A percentile compares a stretch with the other conserved stretches of the same genome.
These are phyloP conservation scores for Glycyrrhiza uralensis DNA, from an alignment of 306 rosid genomes.

Conservation along the genomic window DNA sequence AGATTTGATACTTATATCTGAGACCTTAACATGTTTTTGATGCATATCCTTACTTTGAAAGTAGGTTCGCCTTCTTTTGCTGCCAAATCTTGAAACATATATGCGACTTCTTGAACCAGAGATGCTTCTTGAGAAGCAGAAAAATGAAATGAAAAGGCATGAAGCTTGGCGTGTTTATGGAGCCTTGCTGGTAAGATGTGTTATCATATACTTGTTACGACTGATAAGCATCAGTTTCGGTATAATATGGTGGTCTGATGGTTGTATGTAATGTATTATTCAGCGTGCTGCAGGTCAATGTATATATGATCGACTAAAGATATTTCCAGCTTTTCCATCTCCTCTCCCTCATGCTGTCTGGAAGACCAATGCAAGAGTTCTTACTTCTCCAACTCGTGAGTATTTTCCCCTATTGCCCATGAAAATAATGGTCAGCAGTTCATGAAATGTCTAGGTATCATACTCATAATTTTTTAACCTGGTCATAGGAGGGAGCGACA, in stretches of 20 bases:
- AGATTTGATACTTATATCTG: not conserved
- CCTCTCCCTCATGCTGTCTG: conserved; percentile 34
- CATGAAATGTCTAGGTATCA: not conserved
- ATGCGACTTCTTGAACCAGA: conserved; percentile 80
- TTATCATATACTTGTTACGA: not conserved
- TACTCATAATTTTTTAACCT: not conserved
- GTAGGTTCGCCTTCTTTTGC: conserved; percentile 70
- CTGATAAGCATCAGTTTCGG: not conserved
- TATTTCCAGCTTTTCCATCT: conserved; percentile 43
- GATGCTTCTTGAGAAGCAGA: conserved; percentile 72
- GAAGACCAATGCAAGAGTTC: conserved; percentile 43
- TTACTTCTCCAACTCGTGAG: conserved; percentile 42
- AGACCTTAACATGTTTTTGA: conserved; percentile 18
- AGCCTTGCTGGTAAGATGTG: conserved; percentile 65
- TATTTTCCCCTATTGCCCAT: conserved; percentile 1
- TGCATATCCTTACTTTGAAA: conserved; percentile 18
- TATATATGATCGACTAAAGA: conserved; percentile 41
- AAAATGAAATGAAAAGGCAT: conserved; percentile 77
- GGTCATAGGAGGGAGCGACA: not conserved
- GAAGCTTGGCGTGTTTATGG: conserved; percentile 90
- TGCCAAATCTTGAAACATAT: conserved; percentile 76
- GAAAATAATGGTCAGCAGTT: not conserved
- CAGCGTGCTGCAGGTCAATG: conserved; percentile 57
- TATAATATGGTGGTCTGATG: conserved; percentile 17
- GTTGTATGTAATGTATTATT: conserved; percentile 22